A percentile compares a stretch with the other conserved stretches of the same genome.
phyloP scores from a whole-genome alignment of 306 rosid genomes.

The Acacia acuminata region DNA sequence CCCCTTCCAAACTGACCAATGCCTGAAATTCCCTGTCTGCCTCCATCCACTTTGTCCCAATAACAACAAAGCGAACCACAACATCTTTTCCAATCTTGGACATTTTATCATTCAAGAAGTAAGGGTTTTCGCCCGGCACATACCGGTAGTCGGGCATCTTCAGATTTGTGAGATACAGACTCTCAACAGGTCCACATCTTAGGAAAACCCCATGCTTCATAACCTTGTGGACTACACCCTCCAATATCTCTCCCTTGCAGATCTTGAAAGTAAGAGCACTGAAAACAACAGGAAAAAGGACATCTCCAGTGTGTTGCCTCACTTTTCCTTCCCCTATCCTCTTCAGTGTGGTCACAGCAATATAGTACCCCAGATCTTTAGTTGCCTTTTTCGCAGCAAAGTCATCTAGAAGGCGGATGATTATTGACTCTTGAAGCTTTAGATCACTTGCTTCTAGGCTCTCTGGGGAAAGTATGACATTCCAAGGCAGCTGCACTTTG shows the following conservation, averaged over 20 bases:
- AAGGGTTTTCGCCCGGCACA: constrained; percentile 70
- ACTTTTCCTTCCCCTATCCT: constrained; percentile 81
- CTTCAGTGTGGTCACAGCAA: constrained; percentile 73
- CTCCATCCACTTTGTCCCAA: constrained; percentile 89
- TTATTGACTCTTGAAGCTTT: constrained; percentile 71
- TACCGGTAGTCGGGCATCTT: constrained; percentile 81
- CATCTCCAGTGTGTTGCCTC: constrained; percentile 75
- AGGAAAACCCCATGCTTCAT: constrained; percentile 85
- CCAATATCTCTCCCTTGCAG: constrained; percentile 72
- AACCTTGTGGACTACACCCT: constrained; percentile 80
- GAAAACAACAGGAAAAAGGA: constrained; percentile 75
- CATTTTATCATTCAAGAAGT: constrained; percentile 59
- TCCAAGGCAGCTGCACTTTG: constrained; percentile 75
- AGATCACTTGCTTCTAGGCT: constrained; percentile 58
- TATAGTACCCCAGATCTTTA: constrained; percentile 72
- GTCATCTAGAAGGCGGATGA: constrained; percentile 57
- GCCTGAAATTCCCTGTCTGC: constrained; percentile 92
- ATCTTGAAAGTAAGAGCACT: constrained; percentile 78
- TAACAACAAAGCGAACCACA: constrained; percentile 63
- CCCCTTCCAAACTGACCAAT: constrained; percentile 80
- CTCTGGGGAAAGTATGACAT: constrained; percentile 75
- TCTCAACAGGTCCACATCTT: constrained; percentile 83
- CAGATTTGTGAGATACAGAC: constrained; percentile 55
- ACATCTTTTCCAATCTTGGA: constrained; percentile 69
- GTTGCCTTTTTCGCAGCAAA: constrained; percentile 74